Evolutionary conservation across 2,329 filamentous ascomycete genomes (phyloP), one percentile per base, ranked within the genome.

Genomic region (Cladophialophora exuberans): DNA sequence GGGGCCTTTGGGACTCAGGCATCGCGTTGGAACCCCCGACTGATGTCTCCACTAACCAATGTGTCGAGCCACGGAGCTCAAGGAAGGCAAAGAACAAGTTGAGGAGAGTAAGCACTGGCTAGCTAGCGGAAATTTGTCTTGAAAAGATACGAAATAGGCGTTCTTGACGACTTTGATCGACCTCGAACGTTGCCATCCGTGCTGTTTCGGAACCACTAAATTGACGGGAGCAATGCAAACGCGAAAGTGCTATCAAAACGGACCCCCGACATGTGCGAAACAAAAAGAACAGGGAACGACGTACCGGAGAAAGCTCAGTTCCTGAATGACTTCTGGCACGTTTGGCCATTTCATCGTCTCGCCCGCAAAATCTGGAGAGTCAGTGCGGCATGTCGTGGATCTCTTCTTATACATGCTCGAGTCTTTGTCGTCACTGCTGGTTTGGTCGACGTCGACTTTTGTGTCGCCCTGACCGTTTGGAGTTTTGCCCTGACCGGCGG

Each of bases 241-340:
- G 22, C 31, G 17, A 45, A 51, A 36, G 17, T 23, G 31, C 42
- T 18, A 6, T 20, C 11, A 17, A 10, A 49, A 23, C 36, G 25
- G 25, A 47, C 13, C 11, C 25, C 17, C 39, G 20, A 28, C 9
- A 28, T 23, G n/a, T 18, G n/a, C 6, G 42, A 18, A 44, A 25
- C 13, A 28, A 10, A 50, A 60, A 13, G 10, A 25, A 47, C 42
- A 44, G 33, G 23, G 6, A 17, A n/a, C n/a, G 6, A 73, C 86
- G 77, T 72, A 90, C 87, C 85, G 82, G 26, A 91, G 72, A 67
- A 91, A 91, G 65, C 84, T 88, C 62, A 91, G 76, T 62, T 87
- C 81, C 65, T 88, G 84, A 11, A 88, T 79, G 9, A 90, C 79
- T 45, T 80, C 79, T 49, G 76, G 74, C 41, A 71, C 65, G 22